These are phyloP conservation scores for Cephaloascus fragrans DNA, from an alignment of 805 yeast species.

Conservation along the genomic window DNA sequence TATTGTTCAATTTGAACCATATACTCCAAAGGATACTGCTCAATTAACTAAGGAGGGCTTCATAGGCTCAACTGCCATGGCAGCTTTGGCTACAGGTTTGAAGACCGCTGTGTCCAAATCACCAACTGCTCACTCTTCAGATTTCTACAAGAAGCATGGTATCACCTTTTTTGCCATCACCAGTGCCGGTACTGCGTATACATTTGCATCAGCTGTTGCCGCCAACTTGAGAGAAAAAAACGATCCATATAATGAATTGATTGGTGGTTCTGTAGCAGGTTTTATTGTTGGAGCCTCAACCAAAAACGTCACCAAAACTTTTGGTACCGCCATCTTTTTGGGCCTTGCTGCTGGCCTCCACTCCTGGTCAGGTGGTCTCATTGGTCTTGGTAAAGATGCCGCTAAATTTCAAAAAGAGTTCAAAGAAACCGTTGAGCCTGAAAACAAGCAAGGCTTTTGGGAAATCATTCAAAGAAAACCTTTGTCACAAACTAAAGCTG, in stretches of 20 bases:
- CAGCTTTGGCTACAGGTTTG: slow-evolving; percentile 37
- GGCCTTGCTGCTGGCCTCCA: slow-evolving; percentile 20
- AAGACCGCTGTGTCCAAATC: slow-evolving; percentile 33
- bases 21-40: slow-evolving; percentile 47
- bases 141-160: slow-evolving; percentile 12
- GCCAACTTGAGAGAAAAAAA: slow-evolving; percentile 55
- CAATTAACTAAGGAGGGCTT: slow-evolving; percentile 38
- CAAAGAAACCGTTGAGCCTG: slow-evolving; percentile 28
- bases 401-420: slow-evolving; percentile 28
- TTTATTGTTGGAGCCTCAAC: slow-evolving; percentile 26
- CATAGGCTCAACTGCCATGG: slow-evolving; percentile 33
- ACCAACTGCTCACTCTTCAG: slow-evolving; percentile 27
- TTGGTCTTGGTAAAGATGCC: slow-evolving; percentile 35
- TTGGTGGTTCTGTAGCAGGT: slow-evolving; percentile 37
- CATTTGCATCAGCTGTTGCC: slow-evolving; percentile 31
- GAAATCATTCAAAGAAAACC: slow-evolving; percentile 77
- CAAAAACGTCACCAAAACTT: slow-evolving; percentile 23
- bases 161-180: slow-evolving; percentile 30
- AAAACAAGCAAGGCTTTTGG: slow-evolving; percentile 46
- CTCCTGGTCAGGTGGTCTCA: slow-evolving; percentile 48
- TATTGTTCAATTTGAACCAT: slow-evolving; percentile 28
- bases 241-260: slow-evolving; percentile 51
- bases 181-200: slow-evolving; percentile 39
- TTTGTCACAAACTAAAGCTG: slow-evolving; percentile 65
- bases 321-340: slow-evolving; percentile 36